Base-by-base conservation (phyloP, 208 protist genomes). In the Plasmodiophora brassicae region DNA sequence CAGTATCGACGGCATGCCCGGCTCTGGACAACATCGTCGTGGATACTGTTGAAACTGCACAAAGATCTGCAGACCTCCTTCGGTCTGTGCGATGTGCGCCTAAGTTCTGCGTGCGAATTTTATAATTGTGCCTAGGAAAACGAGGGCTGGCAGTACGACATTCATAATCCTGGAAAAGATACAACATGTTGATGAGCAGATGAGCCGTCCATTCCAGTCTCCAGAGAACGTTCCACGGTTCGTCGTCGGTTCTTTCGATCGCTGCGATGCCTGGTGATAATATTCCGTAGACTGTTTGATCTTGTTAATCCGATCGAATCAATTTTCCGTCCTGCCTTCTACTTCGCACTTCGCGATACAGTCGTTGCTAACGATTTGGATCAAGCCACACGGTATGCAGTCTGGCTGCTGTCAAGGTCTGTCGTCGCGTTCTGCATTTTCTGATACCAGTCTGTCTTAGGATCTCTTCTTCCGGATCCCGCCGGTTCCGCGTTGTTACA, bases 1-100 rank as follows among this genome's bases (percentile, higher is more conserved):
- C 98, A 1, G 95, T 99, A 20, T 97, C 96, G 0, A 98, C 98
- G 10, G 97, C 96, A 5, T 96, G 96, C 71, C 92, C 92, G n/a
- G 46, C 86, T 20, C 95, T 99, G 85, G 94, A 98, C 87, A 94
- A 97, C 87, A 96, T 99, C 90, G 97, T 99, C 1, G 98, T 99
- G 0, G 97, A 99, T 84, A 97, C 95, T 57, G 94, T 94, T 0
- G 91, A 93, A 0, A 96, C 95, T 1, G 98, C 95, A 0, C 92
- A 96, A 32, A 53, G 88, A 39, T 98, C 96, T 85, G 0, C 86
- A 5, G n/a, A n/a, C n/a, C n/a, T n/a, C n/a, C n/a, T n/a, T n/a
- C n/a, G n/a, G n/a, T n/a, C n/a, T n/a, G n/a, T n/a, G n/a, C n/a
- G n/a, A n/a, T n/a, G n/a, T n/a, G n/a, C n/a, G n/a, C n/a, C n/a